A percentile compares a stretch with the other conserved stretches of the same genome.
These are phyloP conservation scores for Friedmanniomyces endolithicus DNA, from an alignment of 495 filamentous ascomycete genomes.

Conservation along the genomic window DNA sequence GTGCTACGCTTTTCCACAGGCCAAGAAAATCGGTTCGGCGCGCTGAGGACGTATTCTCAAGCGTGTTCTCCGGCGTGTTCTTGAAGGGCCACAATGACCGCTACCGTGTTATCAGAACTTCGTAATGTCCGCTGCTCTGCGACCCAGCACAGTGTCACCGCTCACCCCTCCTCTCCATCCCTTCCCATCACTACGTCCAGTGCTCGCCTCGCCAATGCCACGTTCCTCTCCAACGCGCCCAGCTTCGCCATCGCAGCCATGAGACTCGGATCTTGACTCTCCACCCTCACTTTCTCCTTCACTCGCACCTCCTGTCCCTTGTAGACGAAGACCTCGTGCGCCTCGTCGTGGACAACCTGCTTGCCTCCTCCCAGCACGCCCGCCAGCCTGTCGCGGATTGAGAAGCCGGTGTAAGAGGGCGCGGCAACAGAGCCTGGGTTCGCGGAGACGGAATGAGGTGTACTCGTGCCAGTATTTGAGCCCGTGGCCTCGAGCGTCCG, in stretches of 20 bases:
- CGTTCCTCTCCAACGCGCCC: slow-evolving; percentile 61
- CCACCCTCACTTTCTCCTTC: slow-evolving; percentile 77
- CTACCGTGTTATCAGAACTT: too few species aligned
- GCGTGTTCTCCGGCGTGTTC: too few species aligned
- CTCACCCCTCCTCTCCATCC: slow-evolving; percentile 26
- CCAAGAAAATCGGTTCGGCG: too few species aligned
- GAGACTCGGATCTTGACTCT: slow-evolving; percentile 81
- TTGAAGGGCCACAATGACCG: too few species aligned
- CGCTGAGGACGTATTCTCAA: too few species aligned
- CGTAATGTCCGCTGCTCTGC: too few species aligned
- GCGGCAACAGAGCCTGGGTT: slow-evolving; percentile 35
- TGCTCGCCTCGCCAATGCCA: slow-evolving; percentile 55
- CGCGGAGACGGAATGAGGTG: slow-evolving; percentile 35
- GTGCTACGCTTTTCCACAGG: too few species aligned
- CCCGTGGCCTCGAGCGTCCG: slow-evolving; percentile 61
- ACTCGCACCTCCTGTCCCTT: slow-evolving; percentile 67
- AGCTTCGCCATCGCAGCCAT: slow-evolving; percentile 82
- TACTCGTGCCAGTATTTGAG: slow-evolving; percentile 21
- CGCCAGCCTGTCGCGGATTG: slow-evolving; percentile 44
- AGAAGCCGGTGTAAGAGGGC: slow-evolving; percentile 42
- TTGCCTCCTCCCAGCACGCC: slow-evolving; percentile 42
- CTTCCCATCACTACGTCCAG: slow-evolving; percentile 71
- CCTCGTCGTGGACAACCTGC: slow-evolving; percentile 54
- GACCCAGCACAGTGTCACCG: too few species aligned
- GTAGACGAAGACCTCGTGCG: slow-evolving; percentile 52